Evolutionary conservation across 2,329 filamentous ascomycete genomes (phyloP).

Genomic region (Falciphora oryzae): DNA sequence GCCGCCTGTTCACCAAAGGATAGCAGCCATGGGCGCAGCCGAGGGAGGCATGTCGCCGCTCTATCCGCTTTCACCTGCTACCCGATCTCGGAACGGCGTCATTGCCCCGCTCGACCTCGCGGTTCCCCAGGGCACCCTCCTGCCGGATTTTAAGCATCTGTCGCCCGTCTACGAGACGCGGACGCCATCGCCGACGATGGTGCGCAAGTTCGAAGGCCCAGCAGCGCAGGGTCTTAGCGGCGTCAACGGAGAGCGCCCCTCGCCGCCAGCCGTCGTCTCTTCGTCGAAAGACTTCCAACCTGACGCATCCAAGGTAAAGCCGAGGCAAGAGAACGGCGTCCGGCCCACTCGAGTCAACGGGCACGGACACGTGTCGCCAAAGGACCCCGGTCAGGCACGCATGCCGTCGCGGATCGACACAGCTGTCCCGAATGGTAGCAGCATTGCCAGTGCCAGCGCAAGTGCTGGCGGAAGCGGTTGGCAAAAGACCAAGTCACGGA

Average conservation of each 20-base stretch:
- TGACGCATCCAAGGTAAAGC: neutral
- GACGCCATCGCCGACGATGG: slow-evolving; percentile 63
- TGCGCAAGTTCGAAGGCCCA: slow-evolving; percentile 40
- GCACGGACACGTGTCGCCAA: slow-evolving; percentile 48
- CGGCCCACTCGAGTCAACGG: slow-evolving; percentile 42
- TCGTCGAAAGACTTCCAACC: neutral
- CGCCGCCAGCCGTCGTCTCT: neutral
- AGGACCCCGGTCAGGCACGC: slow-evolving; percentile 35
- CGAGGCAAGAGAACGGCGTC: slow-evolving; percentile 17
- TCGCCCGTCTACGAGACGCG: slow-evolving; percentile 70
- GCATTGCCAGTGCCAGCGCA: slow-evolving; percentile 1
- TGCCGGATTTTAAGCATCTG: slow-evolving; percentile 46
- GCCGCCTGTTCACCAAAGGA: slow-evolving; percentile 13
- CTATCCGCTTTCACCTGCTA: slow-evolving; percentile 6
- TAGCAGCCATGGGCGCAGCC: neutral
- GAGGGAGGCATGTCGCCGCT: slow-evolving; percentile 4
- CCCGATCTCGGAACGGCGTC: slow-evolving; percentile 28
- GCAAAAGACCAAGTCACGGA: slow-evolving; percentile 55
- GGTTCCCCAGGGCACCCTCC: slow-evolving; percentile 36
- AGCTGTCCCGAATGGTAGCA: neutral
- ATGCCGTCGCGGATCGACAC: slow-evolving; percentile 3
- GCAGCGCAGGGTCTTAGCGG: slow-evolving; percentile 9
- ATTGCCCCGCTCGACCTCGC: slow-evolving; percentile 54
- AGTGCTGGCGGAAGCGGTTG: slow-evolving; percentile 33
- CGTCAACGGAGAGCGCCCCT: slow-evolving; percentile 2